Conservation (phyloP, 2,329 filamentous ascomycete species). For the Furcasterigmium furcatum region DNA sequence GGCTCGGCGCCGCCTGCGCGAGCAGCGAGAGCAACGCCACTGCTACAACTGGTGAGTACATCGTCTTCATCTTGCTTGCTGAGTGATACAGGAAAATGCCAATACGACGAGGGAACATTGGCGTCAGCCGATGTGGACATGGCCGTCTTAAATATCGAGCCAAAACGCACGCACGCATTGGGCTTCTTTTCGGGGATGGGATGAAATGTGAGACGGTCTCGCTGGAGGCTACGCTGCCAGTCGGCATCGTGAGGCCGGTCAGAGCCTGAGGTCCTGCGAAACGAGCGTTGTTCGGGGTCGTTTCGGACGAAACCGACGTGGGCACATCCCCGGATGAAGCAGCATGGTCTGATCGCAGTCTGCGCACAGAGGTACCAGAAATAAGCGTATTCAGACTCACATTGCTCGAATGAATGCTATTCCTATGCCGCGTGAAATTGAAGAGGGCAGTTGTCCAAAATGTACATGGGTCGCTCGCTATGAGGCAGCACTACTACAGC, state of each 20-base stretch:
- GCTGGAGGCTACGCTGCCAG: not conserved
- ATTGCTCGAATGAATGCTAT: too few relatives aligned
- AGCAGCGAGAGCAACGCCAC: constrained; percentile 10
- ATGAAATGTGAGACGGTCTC: not conserved
- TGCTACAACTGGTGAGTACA: constrained; percentile 9
- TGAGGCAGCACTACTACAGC: constrained; percentile 39
- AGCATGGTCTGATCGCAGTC: too few relatives aligned
- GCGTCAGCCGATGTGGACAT: too few relatives aligned
- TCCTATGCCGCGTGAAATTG: too few relatives aligned
- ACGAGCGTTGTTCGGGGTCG: not conserved
- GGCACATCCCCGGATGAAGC: not conserved
- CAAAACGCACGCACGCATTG: too few relatives aligned
- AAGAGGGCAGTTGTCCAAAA: too few relatives aligned
- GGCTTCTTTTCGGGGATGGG: too few relatives aligned
- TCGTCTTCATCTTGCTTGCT: constrained; percentile 11
- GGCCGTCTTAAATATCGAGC: too few relatives aligned
- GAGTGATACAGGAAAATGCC: not conserved
- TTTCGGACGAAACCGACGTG: not conserved
- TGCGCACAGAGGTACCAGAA: too few relatives aligned
- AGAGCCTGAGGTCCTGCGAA: not conserved
- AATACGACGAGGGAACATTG: not conserved
- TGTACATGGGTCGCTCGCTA: too few relatives aligned
- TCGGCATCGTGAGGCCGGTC: not conserved
- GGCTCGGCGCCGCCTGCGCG: constrained; percentile 7
- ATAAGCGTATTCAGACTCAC: too few relatives aligned